Evolutionary conservation across 1,139 yeast genomes (phyloP).

Genomic region (Suhomyces guaymorum): DNA sequence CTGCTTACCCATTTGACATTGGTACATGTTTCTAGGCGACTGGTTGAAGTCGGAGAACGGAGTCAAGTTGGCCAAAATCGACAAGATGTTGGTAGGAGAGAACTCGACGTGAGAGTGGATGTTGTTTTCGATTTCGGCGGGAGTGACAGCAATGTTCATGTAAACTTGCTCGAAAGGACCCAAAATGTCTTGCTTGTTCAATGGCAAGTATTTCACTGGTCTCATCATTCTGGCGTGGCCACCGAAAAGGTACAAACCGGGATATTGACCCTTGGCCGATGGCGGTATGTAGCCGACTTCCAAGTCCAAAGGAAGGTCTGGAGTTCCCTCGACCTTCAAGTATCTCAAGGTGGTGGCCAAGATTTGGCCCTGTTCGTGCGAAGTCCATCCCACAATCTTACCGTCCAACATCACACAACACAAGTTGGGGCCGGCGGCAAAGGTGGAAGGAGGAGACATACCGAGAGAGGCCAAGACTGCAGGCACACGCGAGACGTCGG

Average conservation of each 20-base stretch:
- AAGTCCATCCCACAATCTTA: conserved; percentile 88
- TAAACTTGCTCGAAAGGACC: conserved; percentile 99
- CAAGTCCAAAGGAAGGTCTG: conserved; percentile 77
- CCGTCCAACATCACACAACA: conserved; percentile 96
- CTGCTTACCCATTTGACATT: conserved; percentile 99
- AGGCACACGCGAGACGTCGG: conserved; percentile 76
- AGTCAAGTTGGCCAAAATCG: conserved; percentile 92
- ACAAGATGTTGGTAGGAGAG: conserved; percentile 90
- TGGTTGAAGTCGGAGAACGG: conserved; percentile 98
- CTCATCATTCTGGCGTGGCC: conserved; percentile 95
- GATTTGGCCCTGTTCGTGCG: conserved; percentile 82
- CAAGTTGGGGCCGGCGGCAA: conserved; percentile 83
- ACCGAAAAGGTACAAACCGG: conserved; percentile 89
- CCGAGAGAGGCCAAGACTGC: conserved; percentile 71
- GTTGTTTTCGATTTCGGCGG: conserved; percentile 81
- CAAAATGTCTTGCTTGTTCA: conserved; percentile 77
- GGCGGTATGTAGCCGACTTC: conserved; percentile 97
- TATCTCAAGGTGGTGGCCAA: conserved; percentile 88
- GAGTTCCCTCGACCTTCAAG: conserved; percentile 86
- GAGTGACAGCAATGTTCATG: conserved; percentile 94
- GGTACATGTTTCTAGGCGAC: conserved; percentile 99
- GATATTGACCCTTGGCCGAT: conserved; percentile 92
- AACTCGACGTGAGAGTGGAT: conserved; percentile 92
- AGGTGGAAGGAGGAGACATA: conserved; percentile 72
- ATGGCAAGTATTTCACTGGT: conserved; percentile 88